A percentile compares a stretch with the other conserved stretches of the same genome.
phyloP scores from a whole-genome alignment of 805 yeast species.

The Scheffersomyces coipomensis region DNA sequence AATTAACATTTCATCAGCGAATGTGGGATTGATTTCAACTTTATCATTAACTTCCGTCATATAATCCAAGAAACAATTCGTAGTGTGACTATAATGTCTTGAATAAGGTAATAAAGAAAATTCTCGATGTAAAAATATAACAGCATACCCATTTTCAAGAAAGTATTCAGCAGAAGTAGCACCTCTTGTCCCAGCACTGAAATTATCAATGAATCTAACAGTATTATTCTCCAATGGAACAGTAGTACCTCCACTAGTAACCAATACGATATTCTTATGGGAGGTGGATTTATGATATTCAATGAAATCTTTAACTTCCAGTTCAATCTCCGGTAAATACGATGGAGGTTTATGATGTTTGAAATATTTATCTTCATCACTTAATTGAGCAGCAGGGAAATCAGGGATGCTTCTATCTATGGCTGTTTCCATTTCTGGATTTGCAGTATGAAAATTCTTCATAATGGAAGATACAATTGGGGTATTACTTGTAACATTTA shows the following conservation, averaged over 20 bases:
- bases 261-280: slow-evolving; percentile 64
- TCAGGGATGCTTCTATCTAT: slow-evolving; percentile 76
- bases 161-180: slow-evolving; percentile 94
- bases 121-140: slow-evolving; percentile 88
- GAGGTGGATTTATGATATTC: slow-evolving; percentile 44
- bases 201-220: slow-evolving; percentile 93
- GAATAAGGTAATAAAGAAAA: slow-evolving; percentile 89
- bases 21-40: slow-evolving; percentile 61
- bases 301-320: slow-evolving; percentile 61
- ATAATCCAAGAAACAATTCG: slow-evolving; percentile 83
- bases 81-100: slow-evolving; percentile 83
- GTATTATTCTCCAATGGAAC: slow-evolving; percentile 97
- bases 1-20: slow-evolving; percentile 57
- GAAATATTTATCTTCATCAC: slow-evolving; percentile 79
- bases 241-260: slow-evolving; percentile 96
- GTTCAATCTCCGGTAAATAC: slow-evolving; percentile 62
- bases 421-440: slow-evolving; percentile 69
- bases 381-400: slow-evolving; percentile 70
- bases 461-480: too few relatives aligned
- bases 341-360: slow-evolving; percentile 68
- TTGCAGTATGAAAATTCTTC: slow-evolving; percentile 51
- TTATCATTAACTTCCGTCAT: slow-evolving; percentile 58
- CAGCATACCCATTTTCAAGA: slow-evolving; percentile 83
- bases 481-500: too few relatives aligned
- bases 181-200: slow-evolving; percentile 97